Evolutionary conservation across 495 filamentous ascomycete genomes (phyloP).

Genomic region (Pyrenula aspistea): DNA sequence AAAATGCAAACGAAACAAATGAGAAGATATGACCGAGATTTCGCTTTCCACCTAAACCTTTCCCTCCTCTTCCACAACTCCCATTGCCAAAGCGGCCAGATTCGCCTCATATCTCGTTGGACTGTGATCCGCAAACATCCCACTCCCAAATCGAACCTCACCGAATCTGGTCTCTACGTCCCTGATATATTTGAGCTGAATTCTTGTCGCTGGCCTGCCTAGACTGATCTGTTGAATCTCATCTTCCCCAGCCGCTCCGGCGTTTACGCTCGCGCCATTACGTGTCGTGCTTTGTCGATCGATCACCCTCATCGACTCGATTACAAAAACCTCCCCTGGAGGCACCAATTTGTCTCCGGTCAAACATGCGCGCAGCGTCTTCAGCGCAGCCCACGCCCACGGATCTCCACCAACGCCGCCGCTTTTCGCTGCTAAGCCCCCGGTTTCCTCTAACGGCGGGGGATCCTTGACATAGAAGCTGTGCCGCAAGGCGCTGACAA

Average conservation of each 20-base stretch:
- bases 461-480: conserved; percentile 35
- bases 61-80: conserved; percentile 31
- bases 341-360: conserved; percentile 57
- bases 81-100: conserved; percentile 38
- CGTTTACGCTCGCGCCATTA: conserved; percentile 4
- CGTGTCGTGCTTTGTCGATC: conserved; percentile 35
- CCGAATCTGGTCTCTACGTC: conserved; percentile 57
- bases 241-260: conserved; percentile 16
- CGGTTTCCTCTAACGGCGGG: conserved; percentile 28
- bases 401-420: conserved; percentile 46
- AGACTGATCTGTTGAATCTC: conserved; percentile 20
- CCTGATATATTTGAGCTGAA: conserved; percentile 52
- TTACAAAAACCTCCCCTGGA: conserved; percentile 64
- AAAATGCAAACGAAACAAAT: too few species aligned
- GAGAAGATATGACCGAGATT: too few species aligned
- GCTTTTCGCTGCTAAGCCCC: conserved; percentile 9
- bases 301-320: conserved; percentile 50
- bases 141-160: conserved; percentile 57
- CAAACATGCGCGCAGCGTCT: conserved; percentile 56
- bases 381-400: conserved; percentile 60
- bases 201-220: conserved; percentile 49
- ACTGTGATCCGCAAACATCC: conserved; percentile 67
- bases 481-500: conserved; percentile 35
- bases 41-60: too few species aligned
- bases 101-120: conserved; percentile 61